Conservation (phyloP, 2,329 filamentous ascomycete genomes). For the Xylaria multiplex region DNA sequence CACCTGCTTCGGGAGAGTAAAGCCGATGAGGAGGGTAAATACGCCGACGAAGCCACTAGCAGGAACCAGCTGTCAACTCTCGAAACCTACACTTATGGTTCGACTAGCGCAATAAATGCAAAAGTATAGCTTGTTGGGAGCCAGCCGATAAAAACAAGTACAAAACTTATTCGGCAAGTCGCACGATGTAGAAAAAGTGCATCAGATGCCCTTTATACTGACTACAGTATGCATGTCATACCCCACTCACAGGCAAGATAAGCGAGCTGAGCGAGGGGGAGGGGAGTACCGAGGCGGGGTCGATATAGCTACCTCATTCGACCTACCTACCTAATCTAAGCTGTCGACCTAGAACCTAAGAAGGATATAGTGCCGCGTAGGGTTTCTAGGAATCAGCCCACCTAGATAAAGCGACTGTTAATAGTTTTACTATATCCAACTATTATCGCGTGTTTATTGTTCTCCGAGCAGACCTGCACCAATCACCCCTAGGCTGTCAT, state of each 20-base stretch:
- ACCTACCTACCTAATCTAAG: constrained; percentile 9
- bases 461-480: neutral
- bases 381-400: constrained; percentile 1
- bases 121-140: neutral
- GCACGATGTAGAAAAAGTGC: neutral
- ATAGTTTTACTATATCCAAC: neutral
- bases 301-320: constrained; percentile 20
- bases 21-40: neutral
- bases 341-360: constrained; percentile 6
- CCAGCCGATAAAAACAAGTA: neutral
- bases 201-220: constrained; percentile 24
- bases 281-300: constrained; percentile 34
- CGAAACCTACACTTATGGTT: neutral
- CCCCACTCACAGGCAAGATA: constrained; percentile 36
- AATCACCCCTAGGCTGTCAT: neutral
- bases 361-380: constrained; percentile 5
- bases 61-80: neutral
- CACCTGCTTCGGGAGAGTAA: neutral
- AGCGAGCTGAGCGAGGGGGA: constrained; percentile 16
- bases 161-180: neutral
- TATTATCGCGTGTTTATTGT: constrained; percentile 14
- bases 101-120: neutral
- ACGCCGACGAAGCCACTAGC: neutral
- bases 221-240: constrained; percentile 26
- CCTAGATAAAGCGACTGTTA: neutral